These are phyloP conservation scores for Neonectria neomacrospora DNA, from an alignment of 2,329 filamentous ascomycete genomes.

Conservation along the genomic window DNA sequence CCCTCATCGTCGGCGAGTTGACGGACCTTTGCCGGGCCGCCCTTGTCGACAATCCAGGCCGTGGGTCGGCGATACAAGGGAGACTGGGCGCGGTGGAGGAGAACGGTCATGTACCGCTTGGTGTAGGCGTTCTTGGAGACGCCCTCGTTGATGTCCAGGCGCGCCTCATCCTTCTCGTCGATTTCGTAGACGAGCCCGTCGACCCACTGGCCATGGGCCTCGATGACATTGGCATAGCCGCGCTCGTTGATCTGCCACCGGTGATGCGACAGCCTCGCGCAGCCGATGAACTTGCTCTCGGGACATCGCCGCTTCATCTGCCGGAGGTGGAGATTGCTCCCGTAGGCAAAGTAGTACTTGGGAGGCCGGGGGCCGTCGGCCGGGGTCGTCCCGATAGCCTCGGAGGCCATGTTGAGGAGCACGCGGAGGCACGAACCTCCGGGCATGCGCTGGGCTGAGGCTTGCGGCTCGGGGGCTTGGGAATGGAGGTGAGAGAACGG, in stretches of 20 bases:
- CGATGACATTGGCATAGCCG: slow-evolving; percentile 57
- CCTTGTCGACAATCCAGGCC: slow-evolving; percentile 52
- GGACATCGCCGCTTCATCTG: slow-evolving; percentile 60
- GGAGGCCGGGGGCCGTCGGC: slow-evolving; percentile 37
- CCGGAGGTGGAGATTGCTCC: slow-evolving; percentile 57
- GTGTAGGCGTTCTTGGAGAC: slow-evolving; percentile 53
- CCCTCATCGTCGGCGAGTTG: slow-evolving; percentile 35
- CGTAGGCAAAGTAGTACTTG: slow-evolving; percentile 59
- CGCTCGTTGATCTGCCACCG: slow-evolving; percentile 61
- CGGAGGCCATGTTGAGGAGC: slow-evolving; percentile 40
- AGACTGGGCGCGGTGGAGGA: slow-evolving; percentile 48
- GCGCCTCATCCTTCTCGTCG: slow-evolving; percentile 50
- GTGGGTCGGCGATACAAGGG: slow-evolving; percentile 51
- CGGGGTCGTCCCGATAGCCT: slow-evolving; percentile 29
- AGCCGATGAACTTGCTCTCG: slow-evolving; percentile 53
- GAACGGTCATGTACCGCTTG: slow-evolving; percentile 49
- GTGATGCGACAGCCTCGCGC: slow-evolving; percentile 52
- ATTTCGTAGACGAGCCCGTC: slow-evolving; percentile 57
- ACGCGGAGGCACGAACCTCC: slow-evolving; percentile 38
- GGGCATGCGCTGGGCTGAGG: slow-evolving; percentile 36
- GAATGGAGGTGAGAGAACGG: slow-evolving; percentile 4
- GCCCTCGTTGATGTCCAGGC: slow-evolving; percentile 55
- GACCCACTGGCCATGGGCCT: slow-evolving; percentile 49
- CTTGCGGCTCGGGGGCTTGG: slow-evolving; percentile 4
- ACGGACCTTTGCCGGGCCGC: slow-evolving; percentile 47